phyloP scores from a whole-genome alignment of 345 rosid genomes.

The Alliaria petiolata region DNA sequence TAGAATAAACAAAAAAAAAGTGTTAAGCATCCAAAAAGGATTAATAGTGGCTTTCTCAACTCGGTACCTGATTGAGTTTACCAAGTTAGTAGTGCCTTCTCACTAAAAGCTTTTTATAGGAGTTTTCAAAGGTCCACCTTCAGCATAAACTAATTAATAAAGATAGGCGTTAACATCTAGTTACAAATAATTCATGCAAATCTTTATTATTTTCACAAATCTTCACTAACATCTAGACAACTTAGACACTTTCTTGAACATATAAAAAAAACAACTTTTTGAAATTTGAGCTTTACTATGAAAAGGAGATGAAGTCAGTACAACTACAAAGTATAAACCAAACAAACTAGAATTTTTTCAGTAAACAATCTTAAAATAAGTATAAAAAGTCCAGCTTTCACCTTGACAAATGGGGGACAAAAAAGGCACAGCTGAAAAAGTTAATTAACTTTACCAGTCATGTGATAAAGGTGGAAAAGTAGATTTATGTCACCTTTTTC shows the following conservation, averaged over 20 bases:
- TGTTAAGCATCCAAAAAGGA: background rate
- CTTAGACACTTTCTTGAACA: background rate
- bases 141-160: background rate
- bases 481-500: constrained; percentile 20
- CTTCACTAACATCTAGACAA: constrained; percentile 27
- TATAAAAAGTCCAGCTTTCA: constrained; percentile 19
- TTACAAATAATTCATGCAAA: background rate
- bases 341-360: constrained; percentile 9
- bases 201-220: constrained; percentile 21
- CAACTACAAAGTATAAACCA: constrained; percentile 5
- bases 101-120: constrained; percentile 8
- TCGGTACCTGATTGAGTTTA: constrained; percentile 14
- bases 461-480: constrained; percentile 28
- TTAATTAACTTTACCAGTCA: constrained; percentile 24
- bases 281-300: constrained; percentile 26
- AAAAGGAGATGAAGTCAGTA: constrained; percentile 19
- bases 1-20: background rate
- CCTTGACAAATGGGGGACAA: constrained; percentile 31
- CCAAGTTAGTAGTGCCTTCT: constrained; percentile 17
- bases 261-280: constrained; percentile 13
- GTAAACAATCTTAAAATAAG: constrained; percentile 17
- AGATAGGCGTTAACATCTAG: background rate
- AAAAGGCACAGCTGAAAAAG: constrained; percentile 18
- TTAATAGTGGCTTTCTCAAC: constrained; percentile 13
- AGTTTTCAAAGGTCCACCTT: constrained; percentile 12